Base-by-base conservation (phyloP, 106 monocot genomes). In the Gastrodia elata region DNA sequence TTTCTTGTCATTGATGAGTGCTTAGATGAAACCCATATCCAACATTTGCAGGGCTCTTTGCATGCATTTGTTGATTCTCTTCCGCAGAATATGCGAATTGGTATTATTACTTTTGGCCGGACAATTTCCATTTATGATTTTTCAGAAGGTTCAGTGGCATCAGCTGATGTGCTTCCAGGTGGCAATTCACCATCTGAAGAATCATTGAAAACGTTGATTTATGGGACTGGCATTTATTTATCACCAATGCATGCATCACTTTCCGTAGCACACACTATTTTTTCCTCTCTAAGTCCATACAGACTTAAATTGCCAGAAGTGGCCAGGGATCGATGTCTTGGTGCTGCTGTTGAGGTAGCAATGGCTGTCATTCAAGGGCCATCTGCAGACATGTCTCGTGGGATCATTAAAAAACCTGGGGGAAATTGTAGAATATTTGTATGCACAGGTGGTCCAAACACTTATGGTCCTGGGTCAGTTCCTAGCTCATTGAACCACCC, bases 51-150 rank as follows among this genome's bases (percentile, higher is more conserved):
- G 73, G 93, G 93, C 0, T 98, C 98, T 61, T 80, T 98, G 59
- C 98, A 98, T 83, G 98, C 98, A 73, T 93, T 98, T 79, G 85
- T 98, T 32, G 93, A 98, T 71, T 93, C 98, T 32, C 88, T 98
- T 58, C 84, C 91, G 14, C 77, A 70, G 16, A 87, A 88, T 13
- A 84, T 86, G 16, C 90, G 93, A 67, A 77, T 98, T 38, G 93
- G 98, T 22, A 80, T 98, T 32, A 93, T 98, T 56, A 71, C 98
- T 20, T 98, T 91, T 85, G 93, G 98, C 1, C 84, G 93, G n/a
- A 98, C 93, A 22, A 87, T 98, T 20, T 98, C 98, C 32, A 80
- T 98, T 44, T 98, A 93, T 83, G 98, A 98, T 84, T 98, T 98
- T 79, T 98, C 98, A 36, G 98, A 98, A 78, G 93, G 87, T 9